Conservation (phyloP, 768 basidiomycete species). For the Xerocomus brunneocitrinus region DNA sequence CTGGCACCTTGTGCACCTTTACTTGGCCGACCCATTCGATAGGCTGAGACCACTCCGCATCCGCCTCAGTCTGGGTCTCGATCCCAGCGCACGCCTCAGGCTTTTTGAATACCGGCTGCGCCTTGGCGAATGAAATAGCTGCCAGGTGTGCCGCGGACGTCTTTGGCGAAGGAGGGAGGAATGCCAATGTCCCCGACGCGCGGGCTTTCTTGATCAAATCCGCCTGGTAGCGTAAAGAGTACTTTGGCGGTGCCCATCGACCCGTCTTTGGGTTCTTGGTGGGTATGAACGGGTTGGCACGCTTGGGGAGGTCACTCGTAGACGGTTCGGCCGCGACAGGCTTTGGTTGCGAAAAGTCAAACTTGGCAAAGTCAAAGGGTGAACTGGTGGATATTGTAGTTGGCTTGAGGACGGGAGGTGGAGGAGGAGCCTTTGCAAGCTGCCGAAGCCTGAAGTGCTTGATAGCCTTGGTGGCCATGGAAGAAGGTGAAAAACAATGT, state of each 20-base stretch:
- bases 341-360: constrained; percentile 16
- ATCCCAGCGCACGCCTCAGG: background rate
- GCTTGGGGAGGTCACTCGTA: constrained; percentile 17
- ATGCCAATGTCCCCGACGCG: constrained; percentile 43
- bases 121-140: constrained; percentile 18
- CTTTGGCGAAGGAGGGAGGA: constrained; percentile 72
- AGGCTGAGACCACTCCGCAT: constrained; percentile 17
- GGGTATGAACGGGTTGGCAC: constrained; percentile 67
- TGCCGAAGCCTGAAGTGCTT: constrained; percentile 26
- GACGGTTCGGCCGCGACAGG: constrained; percentile 1
- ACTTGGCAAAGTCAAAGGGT: constrained; percentile 17
- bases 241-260: constrained; percentile 64
- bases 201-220: constrained; percentile 73
- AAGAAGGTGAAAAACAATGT: background rate
- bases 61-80: background rate
- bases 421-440: constrained; percentile 14
- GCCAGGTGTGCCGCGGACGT: constrained; percentile 26
- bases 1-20: constrained; percentile 38
- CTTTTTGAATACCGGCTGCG: constrained; percentile 6
- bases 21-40: constrained; percentile 41
- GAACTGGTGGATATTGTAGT: background rate
- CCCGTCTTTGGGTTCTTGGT: constrained; percentile 53
- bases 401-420: constrained; percentile 26
- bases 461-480: constrained; percentile 24
- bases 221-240: constrained; percentile 73